phyloP scores from a whole-genome alignment of 2,329 filamentous ascomycete species.

The Verruconis gallopava region DNA sequence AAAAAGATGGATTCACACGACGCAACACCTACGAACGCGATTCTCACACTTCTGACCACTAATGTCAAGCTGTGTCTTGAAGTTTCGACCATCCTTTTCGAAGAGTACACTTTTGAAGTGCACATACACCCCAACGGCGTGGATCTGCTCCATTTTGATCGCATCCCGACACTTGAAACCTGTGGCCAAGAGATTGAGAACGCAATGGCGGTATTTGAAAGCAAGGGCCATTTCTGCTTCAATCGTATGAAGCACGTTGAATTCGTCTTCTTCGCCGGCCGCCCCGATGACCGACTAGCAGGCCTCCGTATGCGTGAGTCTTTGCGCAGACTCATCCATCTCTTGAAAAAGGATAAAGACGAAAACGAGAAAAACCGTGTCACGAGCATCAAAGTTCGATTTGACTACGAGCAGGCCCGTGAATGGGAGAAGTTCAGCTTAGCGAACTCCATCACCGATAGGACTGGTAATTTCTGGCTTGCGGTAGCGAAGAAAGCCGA shows the following conservation, averaged over 20 bases:
- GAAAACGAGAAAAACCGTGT: neutral
- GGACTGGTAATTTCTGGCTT: neutral
- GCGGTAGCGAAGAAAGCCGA: neutral
- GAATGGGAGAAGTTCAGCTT: neutral
- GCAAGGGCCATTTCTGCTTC: neutral
- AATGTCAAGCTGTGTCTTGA: neutral
- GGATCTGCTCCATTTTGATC: constrained; percentile 4
- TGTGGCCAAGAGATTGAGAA: neutral
- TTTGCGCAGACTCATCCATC: neutral
- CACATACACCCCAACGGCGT: constrained; percentile 2
- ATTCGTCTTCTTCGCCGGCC: constrained; percentile 1
- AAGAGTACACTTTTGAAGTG: constrained; percentile 8
- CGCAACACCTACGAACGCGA: neutral
- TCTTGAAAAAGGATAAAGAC: constrained; percentile 2
- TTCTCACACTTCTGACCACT: neutral
- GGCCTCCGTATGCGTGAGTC: constrained; percentile 4
- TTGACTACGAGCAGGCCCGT: neutral
- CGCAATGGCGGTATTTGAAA: neutral
- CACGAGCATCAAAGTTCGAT: neutral
- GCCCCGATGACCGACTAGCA: neutral
- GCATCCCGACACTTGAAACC: neutral
- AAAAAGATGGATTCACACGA: neutral
- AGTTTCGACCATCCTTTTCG: constrained; percentile 4
- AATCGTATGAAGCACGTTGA: constrained; percentile 6
- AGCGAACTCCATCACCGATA: neutral